phyloP scores from a whole-genome alignment of 1,284 basidiomycete genomes.

The Entoloma clypeatum region DNA sequence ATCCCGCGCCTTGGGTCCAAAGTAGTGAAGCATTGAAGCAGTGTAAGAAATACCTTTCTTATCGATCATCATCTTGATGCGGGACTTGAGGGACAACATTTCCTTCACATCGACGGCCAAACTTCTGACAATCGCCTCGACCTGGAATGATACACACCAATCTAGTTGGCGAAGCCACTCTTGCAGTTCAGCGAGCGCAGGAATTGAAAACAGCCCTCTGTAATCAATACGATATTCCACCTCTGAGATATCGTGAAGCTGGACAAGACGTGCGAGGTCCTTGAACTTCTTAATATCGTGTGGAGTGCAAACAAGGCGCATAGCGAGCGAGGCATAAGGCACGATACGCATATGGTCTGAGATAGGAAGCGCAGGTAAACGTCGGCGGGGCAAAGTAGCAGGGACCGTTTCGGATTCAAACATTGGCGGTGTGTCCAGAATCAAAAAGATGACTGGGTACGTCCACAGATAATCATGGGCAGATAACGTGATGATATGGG shows the following conservation, averaged over 20 bases:
- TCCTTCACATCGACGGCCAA: slow-evolving; percentile 44
- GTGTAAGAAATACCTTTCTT: slow-evolving; percentile 34
- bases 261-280: slow-evolving; percentile 33
- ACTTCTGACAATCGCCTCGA: slow-evolving; percentile 44
- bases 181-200: slow-evolving; percentile 31
- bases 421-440: slow-evolving; percentile 40
- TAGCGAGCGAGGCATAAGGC: slow-evolving; percentile 44
- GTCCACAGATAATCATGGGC: slow-evolving; percentile 29
- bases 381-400: slow-evolving; percentile 19
- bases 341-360: slow-evolving; percentile 34
- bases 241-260: slow-evolving; percentile 33
- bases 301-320: slow-evolving; percentile 44
- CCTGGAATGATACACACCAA: slow-evolving; percentile 54
- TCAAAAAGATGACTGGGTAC: slow-evolving; percentile 39
- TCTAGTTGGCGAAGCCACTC: slow-evolving; percentile 37
- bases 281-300: slow-evolving; percentile 38
- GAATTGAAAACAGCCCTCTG: slow-evolving; percentile 41
- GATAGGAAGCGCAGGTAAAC: slow-evolving; percentile 32
- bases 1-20: slow-evolving; percentile 31
- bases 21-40: slow-evolving; percentile 41
- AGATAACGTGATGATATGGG: slow-evolving; percentile 38
- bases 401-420: slow-evolving; percentile 35
- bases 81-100: slow-evolving; percentile 38
- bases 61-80: slow-evolving; percentile 30
- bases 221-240: slow-evolving; percentile 36